Conservation (phyloP, 108 stramenopile species). For the Cyclotella cryptica region DNA sequence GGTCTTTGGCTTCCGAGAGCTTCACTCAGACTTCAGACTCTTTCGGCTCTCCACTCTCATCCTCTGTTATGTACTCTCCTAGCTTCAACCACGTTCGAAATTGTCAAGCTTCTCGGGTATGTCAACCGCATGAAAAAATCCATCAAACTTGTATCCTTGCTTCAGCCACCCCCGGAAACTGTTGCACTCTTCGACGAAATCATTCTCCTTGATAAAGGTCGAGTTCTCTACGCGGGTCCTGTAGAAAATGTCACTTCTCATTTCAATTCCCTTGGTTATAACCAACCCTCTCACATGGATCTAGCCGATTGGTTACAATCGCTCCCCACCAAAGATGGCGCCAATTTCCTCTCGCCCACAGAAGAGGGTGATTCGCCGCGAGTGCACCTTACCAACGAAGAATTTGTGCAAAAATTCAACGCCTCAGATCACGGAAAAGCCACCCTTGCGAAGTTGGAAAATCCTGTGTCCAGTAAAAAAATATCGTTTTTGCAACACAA, state of each 20-base stretch:
- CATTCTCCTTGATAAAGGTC: conserved; percentile 85
- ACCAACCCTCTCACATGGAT: conserved; percentile 76
- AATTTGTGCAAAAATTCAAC: conserved; percentile 65
- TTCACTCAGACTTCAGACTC: too few species aligned
- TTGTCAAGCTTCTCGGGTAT: conserved; percentile 60
- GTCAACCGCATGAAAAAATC: conserved; percentile 34
- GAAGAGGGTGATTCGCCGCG: conserved; percentile 10
- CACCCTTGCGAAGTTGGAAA: conserved; percentile 41
- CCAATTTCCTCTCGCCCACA: conserved; percentile 29
- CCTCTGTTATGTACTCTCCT: background rate
- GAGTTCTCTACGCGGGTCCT: conserved; percentile 82
- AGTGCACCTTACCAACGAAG: conserved; percentile 59
- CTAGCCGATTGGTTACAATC: conserved; percentile 79
- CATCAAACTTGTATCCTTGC: conserved; percentile 72
- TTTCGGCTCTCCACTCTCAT: too few species aligned
- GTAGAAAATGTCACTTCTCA: conserved; percentile 64
- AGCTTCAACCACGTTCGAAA: conserved; percentile 47
- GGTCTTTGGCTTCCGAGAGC: too few species aligned
- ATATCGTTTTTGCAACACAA: conserved; percentile 11
- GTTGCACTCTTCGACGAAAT: conserved; percentile 92
- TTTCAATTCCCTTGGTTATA: conserved; percentile 72
- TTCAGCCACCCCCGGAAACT: conserved; percentile 92
- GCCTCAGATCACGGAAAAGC: conserved; percentile 47
- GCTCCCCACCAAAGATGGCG: conserved; percentile 66
- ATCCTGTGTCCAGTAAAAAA: conserved; percentile 23